These are phyloP conservation scores for Lithospermum erythrorhizon DNA, from an alignment of 257 asterid genomes.

Conservation along the genomic window DNA sequence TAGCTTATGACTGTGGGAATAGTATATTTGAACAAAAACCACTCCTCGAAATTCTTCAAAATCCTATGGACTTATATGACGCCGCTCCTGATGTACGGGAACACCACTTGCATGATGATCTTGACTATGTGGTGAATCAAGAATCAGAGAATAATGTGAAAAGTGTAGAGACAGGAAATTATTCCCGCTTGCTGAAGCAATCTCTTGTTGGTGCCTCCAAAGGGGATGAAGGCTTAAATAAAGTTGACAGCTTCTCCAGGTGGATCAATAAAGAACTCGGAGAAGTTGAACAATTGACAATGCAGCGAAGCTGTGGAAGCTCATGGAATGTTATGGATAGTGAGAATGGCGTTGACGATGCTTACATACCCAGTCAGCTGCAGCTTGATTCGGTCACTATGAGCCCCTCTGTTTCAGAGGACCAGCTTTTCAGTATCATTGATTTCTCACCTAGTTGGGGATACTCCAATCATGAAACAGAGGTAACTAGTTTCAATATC, in stretches of 20 bases:
- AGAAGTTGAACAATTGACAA: slow-evolving; percentile 52
- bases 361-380: slow-evolving; percentile 53
- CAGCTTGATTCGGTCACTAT: slow-evolving; percentile 51
- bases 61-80: slow-evolving; percentile 23
- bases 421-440: slow-evolving; percentile 71
- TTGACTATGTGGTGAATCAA: slow-evolving; percentile 21
- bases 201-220: slow-evolving; percentile 48
- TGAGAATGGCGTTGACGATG: slow-evolving; percentile 46
- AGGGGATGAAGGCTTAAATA: slow-evolving; percentile 68
- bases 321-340: slow-evolving; percentile 62
- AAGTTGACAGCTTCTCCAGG: slow-evolving; percentile 91
- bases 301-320: slow-evolving; percentile 44
- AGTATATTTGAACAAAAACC: slow-evolving; percentile 27
- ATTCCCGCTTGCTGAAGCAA: slow-evolving; percentile 37
- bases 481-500: slow-evolving; percentile 29
- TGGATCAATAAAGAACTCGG: slow-evolving; percentile 84
- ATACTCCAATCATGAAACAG: slow-evolving; percentile 45
- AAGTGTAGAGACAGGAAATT: slow-evolving; percentile 31
- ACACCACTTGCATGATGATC: slow-evolving; percentile 30
- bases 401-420: slow-evolving; percentile 66
- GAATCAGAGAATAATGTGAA: slow-evolving; percentile 34
- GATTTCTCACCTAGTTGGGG: slow-evolving; percentile 75
- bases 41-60: slow-evolving; percentile 31
- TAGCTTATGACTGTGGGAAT: slow-evolving; percentile 17
- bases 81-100: slow-evolving; percentile 32